These are phyloP conservation scores for Harrya chromipes DNA, from an alignment of 768 basidiomycete species.

Conservation along the genomic window DNA sequence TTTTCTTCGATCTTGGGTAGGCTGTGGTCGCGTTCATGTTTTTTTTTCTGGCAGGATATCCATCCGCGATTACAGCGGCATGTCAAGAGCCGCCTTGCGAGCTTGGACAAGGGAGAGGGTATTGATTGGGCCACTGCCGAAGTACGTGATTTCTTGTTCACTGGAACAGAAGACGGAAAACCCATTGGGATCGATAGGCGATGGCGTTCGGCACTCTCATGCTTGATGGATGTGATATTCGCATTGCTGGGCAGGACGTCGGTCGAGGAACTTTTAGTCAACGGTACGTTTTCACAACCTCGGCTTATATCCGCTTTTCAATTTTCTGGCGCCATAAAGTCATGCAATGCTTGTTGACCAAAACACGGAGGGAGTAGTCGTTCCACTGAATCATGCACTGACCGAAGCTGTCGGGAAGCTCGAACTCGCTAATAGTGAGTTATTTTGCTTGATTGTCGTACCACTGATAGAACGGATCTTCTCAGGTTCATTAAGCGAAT, in stretches of 20 bases:
- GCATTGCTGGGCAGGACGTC: slow-evolving; percentile 92
- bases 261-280: slow-evolving; percentile 90
- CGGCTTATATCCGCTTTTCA: background rate
- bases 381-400: slow-evolving; percentile 76
- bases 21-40: background rate
- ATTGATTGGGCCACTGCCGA: slow-evolving; percentile 92
- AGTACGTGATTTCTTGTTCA: slow-evolving; percentile 35
- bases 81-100: slow-evolving; percentile 70
- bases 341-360: slow-evolving; percentile 95
- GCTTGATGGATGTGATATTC: slow-evolving; percentile 76
- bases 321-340: slow-evolving; percentile 24
- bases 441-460: slow-evolving; percentile 14
- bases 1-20: slow-evolving; percentile 5
- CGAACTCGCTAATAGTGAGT: slow-evolving; percentile 82
- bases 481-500: slow-evolving; percentile 81
- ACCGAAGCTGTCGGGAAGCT: slow-evolving; percentile 56
- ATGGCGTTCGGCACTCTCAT: slow-evolving; percentile 87
- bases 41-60: slow-evolving; percentile 58
- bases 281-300: slow-evolving; percentile 35
- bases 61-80: slow-evolving; percentile 78
- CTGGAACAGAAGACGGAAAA: background rate
- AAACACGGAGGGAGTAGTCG: slow-evolving; percentile 70
- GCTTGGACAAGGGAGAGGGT: slow-evolving; percentile 63
- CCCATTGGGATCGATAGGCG: slow-evolving; percentile 44
- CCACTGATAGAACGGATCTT: background rate